Evolutionary conservation across 2,329 filamentous ascomycete species (phyloP), one percentile per base, ranked within the genome.

Genomic region (Aspergillus thermomutatus): DNA sequence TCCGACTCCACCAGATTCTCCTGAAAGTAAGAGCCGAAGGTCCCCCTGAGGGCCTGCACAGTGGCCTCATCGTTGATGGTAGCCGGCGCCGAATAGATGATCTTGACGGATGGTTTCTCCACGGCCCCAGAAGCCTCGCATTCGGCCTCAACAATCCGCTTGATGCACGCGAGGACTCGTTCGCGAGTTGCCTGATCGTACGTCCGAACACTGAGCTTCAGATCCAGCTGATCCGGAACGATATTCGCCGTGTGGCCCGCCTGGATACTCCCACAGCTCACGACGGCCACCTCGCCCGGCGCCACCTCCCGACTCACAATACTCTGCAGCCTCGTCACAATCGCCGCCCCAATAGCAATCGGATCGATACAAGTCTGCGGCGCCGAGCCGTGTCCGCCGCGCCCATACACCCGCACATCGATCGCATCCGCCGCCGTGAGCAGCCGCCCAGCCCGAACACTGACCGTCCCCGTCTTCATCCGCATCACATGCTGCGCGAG

Each of bases 401-500:
- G 66, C 0, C 80, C 80, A 66, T 58, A 72, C 19, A 77, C 52
- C 0, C 69, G 71, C 19, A 78, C 67, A 8, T 72, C 66, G 21
- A 77, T 66, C 28, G 69, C 63, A 60, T 77, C 75, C 0, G 70
- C 71, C 0, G 70, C 73, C 0, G 72, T 73, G 11, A 73, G 59
- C 9, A 77, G 59, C 4, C 66, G 65, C 0, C 76, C 76, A 1
- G 64, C 54, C 5, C 67, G 63, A 2, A 73, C 58, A 28, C 66
- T 70, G 4, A 79, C 66, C 2, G 58, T 68, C 0, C 76, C 77
- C 1, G 74, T 64, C n/a, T 64, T 67, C 60, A 72, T 65, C 5
- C 66, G 56, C 70, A 80, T 77, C 0, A 85, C 80, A 70, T 86
- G 83, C 21, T 78, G 81, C 2, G 82, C 82, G 2, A 86, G 69